These are phyloP conservation scores for Pythium periplocum DNA, from an alignment of 352 stramenopile species.

Conservation along the genomic window DNA sequence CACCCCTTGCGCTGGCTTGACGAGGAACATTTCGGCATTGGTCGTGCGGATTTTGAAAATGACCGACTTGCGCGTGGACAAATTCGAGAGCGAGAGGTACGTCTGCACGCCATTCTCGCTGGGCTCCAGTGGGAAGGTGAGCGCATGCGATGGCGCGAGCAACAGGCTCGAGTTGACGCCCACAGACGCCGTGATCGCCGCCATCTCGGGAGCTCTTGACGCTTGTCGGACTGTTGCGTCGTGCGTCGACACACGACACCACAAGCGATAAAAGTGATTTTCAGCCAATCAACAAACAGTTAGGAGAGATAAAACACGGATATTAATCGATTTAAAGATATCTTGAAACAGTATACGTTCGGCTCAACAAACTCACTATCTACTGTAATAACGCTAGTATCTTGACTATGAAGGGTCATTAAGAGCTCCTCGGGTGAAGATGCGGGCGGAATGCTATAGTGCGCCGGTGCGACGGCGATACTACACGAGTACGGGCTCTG, in stretches of 20 bases:
- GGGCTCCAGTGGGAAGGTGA: conserved; percentile 33
- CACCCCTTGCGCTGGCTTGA: conserved; percentile 61
- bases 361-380: background rate
- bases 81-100: conserved; percentile 52
- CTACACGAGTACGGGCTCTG: conserved; percentile 42
- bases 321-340: background rate
- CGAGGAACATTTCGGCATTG: conserved; percentile 69
- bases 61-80: conserved; percentile 49
- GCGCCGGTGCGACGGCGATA: conserved; percentile 52
- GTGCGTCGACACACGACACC: background rate
- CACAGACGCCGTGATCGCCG: conserved; percentile 70
- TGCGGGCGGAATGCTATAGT: conserved; percentile 45
- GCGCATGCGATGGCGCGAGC: conserved; percentile 55
- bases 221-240: background rate
- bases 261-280: background rate
- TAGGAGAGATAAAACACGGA: background rate
- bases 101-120: conserved; percentile 4
- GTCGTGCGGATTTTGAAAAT: conserved; percentile 77
- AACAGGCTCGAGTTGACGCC: conserved; percentile 67
- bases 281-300: background rate
- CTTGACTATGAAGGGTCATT: too few relatives aligned
- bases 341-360: too few relatives aligned
- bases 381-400: background rate
- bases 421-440: conserved; percentile 6
- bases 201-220: conserved; percentile 2